Evolutionary conservation across 345 rosid genomes (phyloP).

Genomic region (Eucalyptus viminalis): DNA sequence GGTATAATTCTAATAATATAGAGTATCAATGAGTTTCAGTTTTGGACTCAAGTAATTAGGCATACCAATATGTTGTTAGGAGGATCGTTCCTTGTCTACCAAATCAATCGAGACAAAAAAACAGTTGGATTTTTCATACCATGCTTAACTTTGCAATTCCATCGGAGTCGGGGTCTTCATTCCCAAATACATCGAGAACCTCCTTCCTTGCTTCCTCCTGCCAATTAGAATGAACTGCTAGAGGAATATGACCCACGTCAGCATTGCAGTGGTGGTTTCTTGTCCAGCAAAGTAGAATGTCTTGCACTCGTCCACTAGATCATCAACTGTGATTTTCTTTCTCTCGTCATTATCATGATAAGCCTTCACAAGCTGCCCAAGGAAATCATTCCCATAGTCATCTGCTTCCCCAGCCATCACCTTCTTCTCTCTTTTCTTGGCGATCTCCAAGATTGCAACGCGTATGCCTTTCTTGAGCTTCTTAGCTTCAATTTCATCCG

Average conservation of each 20-base stretch:
- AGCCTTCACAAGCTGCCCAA: neutral
- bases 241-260: slow-evolving; percentile 15
- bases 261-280: neutral
- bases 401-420: neutral
- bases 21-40: neutral
- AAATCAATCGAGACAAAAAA: neutral
- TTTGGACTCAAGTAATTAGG: neutral
- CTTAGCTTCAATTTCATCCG: neutral
- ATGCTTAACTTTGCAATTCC: neutral
- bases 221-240: slow-evolving; percentile 14
- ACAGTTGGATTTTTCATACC: neutral
- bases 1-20: neutral
- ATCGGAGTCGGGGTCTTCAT: neutral
- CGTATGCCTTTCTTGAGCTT: neutral
- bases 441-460: neutral
- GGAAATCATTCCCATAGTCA: neutral
- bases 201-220: slow-evolving; percentile 14
- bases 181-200: slow-evolving; percentile 3
- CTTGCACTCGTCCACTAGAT: neutral
- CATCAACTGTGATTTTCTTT: neutral
- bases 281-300: neutral
- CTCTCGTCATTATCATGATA: neutral
- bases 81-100: neutral
- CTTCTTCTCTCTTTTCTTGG: neutral
- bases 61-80: neutral